Evolutionary conservation across 2,329 filamentous ascomycete genomes (phyloP).

Genomic region (Fusarium chuoi): DNA sequence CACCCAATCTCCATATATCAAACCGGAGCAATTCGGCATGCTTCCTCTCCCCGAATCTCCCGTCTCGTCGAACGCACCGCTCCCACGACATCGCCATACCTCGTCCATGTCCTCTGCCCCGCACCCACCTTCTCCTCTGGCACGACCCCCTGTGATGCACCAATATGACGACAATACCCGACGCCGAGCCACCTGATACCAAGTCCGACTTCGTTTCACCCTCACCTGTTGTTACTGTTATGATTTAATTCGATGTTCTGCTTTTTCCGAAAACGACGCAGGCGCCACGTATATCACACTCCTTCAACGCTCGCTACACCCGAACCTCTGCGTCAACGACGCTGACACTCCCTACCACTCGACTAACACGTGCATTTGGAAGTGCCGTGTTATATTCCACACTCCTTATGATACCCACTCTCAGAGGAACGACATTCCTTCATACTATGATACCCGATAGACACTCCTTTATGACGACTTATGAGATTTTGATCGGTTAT

Average conservation of each 20-base stretch:
- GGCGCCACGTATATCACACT: conserved; percentile 52
- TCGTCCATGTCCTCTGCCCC: conserved; percentile 49
- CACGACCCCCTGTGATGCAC: conserved; percentile 47
- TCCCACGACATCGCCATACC: conserved; percentile 54
- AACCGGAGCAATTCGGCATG: conserved; percentile 56
- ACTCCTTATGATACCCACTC: conserved; percentile 47
- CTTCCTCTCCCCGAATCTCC: conserved; percentile 60
- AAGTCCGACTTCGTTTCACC: conserved; percentile 28
- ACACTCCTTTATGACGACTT: conserved; percentile 52
- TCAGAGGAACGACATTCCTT: conserved; percentile 45
- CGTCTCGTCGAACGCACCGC: conserved; percentile 48
- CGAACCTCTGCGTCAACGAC: conserved; percentile 45
- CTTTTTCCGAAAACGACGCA: conserved; percentile 45
- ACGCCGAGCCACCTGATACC: conserved; percentile 46
- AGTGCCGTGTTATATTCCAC: conserved; percentile 48
- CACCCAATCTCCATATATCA: conserved; percentile 58
- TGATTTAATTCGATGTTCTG: conserved; percentile 27
- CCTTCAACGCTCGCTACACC: conserved; percentile 51
- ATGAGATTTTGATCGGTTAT: conserved; percentile 52
- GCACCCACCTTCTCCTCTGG: conserved; percentile 51
- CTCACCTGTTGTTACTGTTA: conserved; percentile 29
- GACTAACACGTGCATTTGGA: conserved; percentile 31
- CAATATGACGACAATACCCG: conserved; percentile 50
- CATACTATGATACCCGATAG: conserved; percentile 47
- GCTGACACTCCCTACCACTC: conserved; percentile 46